These are phyloP conservation scores for Boletus reticuloceps DNA, from an alignment of 768 basidiomycete species.

Conservation along the genomic window DNA sequence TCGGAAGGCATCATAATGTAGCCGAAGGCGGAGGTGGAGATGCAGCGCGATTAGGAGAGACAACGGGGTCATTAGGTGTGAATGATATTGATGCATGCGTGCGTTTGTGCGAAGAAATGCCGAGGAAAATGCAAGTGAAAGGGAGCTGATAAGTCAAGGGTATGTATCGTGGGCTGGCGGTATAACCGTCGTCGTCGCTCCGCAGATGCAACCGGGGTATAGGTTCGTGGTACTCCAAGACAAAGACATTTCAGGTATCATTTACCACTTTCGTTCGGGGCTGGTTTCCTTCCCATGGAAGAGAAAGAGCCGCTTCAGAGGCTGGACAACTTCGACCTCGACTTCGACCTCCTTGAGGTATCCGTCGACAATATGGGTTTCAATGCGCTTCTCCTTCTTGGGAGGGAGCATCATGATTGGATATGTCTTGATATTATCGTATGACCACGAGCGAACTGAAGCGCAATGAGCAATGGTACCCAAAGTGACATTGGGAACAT, in stretches of 20 bases:
- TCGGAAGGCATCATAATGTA: slow-evolving; percentile 15
- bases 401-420: slow-evolving; percentile 50
- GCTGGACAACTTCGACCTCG: slow-evolving; percentile 53
- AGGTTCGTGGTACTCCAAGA: slow-evolving; percentile 15
- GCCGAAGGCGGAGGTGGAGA: slow-evolving; percentile 15
- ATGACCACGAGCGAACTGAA: slow-evolving; percentile 71
- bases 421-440: slow-evolving; percentile 70
- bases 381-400: slow-evolving; percentile 50
- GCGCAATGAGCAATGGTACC: slow-evolving; percentile 5
- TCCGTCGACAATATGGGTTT: slow-evolving; percentile 47
- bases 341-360: slow-evolving; percentile 51
- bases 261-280: slow-evolving; percentile 28
- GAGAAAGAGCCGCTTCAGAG: slow-evolving; percentile 65
- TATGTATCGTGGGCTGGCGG: slow-evolving; percentile 32
- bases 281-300: slow-evolving; percentile 50
- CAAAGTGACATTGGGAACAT: slow-evolving; percentile 18
- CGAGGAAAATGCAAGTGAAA: slow-evolving; percentile 19
- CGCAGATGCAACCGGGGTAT: slow-evolving; percentile 31
- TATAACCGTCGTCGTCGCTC: slow-evolving; percentile 31
- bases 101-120: slow-evolving; percentile 20
- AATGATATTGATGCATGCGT: slow-evolving; percentile 26
- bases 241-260: slow-evolving; percentile 8
- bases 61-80: slow-evolving; percentile 31
- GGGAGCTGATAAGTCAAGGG: slow-evolving; percentile 34
- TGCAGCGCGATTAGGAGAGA: slow-evolving; percentile 31